Conservation (phyloP, 2,329 filamentous ascomycete species). For the Sporothrix protearum region DNA sequence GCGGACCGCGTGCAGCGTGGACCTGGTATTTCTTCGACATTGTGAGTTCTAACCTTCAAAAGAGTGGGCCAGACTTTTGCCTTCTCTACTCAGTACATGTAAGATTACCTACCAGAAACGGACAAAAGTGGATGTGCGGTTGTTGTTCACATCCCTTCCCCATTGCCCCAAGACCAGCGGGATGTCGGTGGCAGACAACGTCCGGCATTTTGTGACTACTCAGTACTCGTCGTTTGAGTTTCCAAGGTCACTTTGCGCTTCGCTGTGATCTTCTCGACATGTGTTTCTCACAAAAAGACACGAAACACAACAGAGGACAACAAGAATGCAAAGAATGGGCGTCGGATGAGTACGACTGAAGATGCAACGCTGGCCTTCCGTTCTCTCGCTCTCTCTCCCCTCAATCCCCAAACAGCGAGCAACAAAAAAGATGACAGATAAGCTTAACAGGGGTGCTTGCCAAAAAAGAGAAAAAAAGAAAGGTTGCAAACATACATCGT, state of each 20-base stretch:
- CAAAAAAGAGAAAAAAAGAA: neutral
- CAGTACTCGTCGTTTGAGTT: neutral
- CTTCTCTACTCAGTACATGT: neutral
- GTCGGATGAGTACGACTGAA: neutral
- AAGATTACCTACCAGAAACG: neutral
- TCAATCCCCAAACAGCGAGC: no score
- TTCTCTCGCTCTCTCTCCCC: neutral
- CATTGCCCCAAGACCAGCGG: neutral
- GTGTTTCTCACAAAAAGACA: neutral
- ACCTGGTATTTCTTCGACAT: neutral
- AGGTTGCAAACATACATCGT: neutral
- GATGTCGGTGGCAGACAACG: conserved; percentile 2
- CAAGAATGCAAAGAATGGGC: neutral
- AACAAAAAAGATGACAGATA: no score
- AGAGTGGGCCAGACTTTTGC: neutral
- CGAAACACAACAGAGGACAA: no score
- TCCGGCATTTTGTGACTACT: neutral
- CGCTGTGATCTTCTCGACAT: neutral
- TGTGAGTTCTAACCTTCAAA: neutral
- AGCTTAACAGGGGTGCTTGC: neutral
- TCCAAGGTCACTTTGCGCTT: neutral
- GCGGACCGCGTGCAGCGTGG: neutral
- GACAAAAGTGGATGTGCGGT: neutral
- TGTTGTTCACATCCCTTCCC: no score
- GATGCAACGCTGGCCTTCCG: neutral